Evolutionary conservation across 2,329 filamentous ascomycete genomes (phyloP).

Genomic region (Leptographium procerum): DNA sequence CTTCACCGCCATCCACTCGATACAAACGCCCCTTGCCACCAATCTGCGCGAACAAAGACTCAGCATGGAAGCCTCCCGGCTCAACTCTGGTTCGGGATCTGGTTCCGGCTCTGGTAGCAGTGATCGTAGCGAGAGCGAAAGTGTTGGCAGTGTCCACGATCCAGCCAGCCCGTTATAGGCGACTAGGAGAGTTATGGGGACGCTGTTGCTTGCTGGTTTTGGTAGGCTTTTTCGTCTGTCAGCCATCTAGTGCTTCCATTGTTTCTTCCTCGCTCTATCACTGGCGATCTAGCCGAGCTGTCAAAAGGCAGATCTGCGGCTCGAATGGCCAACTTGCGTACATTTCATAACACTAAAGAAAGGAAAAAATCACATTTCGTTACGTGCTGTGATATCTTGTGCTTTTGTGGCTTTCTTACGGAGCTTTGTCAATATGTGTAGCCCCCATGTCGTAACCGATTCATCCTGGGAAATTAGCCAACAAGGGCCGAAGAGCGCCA

Average conservation of each 20-base stretch:
- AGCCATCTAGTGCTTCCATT: no score
- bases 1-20: slow-evolving; percentile 4
- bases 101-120: slow-evolving; percentile 23
- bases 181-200: not conserved
- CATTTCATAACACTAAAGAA: no score
- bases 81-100: slow-evolving; percentile 18
- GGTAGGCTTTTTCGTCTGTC: not conserved
- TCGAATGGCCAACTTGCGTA: no score
- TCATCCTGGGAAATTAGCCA: no score
- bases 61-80: slow-evolving; percentile 8
- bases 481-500: no score
- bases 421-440: no score
- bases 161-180: slow-evolving; percentile 35
- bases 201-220: not conserved
- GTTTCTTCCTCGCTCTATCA: not conserved
- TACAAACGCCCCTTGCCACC: slow-evolving; percentile 8
- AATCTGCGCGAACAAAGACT: slow-evolving; percentile 14
- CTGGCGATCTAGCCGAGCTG: no score
- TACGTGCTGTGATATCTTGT: no score
- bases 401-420: no score
- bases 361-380: no score
- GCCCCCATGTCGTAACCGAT: no score
- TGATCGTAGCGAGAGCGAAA: slow-evolving; percentile 33
- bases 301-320: no score
- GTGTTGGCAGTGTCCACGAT: slow-evolving; percentile 36